Conservation (phyloP, 495 filamentous ascomycete species). For the Neurospora sublineolata region DNA sequence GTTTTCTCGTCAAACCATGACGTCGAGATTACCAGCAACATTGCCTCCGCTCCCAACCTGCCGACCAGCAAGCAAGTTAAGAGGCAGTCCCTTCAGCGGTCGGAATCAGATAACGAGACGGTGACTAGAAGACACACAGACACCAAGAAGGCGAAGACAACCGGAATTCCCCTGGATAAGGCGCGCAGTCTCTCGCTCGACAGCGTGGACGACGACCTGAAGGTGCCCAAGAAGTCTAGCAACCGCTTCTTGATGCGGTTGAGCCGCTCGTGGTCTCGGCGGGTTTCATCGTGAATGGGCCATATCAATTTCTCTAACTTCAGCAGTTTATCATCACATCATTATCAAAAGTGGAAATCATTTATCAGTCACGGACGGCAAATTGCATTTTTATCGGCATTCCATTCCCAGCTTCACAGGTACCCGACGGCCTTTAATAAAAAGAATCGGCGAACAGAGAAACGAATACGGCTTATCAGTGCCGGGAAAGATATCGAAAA, state of each 20-base stretch:
- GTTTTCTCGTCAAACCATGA: neutral
- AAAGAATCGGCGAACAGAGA: neutral
- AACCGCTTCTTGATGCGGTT: conserved; percentile 11
- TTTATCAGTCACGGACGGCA: neutral
- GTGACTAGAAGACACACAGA: neutral
- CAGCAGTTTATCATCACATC: neutral
- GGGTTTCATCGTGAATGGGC: conserved; percentile 4
- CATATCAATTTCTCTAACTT: neutral
- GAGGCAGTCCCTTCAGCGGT: neutral
- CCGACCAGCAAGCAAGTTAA: neutral
- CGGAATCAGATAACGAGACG: neutral
- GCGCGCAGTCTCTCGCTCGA: conserved; percentile 12
- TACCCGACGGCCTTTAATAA: neutral
- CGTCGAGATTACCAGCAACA: neutral
- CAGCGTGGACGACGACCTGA: conserved; percentile 11
- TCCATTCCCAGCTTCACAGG: neutral
- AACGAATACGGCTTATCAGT: neutral
- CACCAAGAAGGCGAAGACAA: neutral
- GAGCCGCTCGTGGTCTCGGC: conserved; percentile 14
- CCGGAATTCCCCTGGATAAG: neutral
- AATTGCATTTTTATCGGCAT: neutral
- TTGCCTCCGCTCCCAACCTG: neutral
- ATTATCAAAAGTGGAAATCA: neutral
- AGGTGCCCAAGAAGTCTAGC: conserved; percentile 4
- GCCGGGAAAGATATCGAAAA: neutral